Evolutionary conservation across 306 rosid species (phyloP), one percentile per base, ranked within the genome.

Genomic region (Lagenaria siceraria): DNA sequence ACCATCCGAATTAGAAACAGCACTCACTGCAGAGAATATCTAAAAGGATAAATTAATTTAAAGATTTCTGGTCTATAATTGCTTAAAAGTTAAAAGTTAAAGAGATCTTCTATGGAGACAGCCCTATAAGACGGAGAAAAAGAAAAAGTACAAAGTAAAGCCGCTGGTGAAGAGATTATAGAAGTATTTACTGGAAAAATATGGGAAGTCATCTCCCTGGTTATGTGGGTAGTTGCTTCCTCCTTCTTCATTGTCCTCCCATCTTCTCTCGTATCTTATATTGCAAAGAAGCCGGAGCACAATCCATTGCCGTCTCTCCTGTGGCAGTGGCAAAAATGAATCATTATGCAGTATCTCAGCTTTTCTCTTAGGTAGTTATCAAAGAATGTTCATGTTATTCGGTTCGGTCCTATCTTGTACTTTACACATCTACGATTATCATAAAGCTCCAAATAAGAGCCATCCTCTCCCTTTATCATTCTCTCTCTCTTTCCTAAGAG

Each of bases 271-370:
- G 87, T 91, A 96, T 96, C 81, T 90, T 90, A 87, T 84, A 91
- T 71, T 96, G 98, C 85, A 92, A 77, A 52, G 97, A 90, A 55
- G 85, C 97, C 2, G 99, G 96, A 29, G 99, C 99, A 74, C 99
- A 96, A 78, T 96, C 99, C 83, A 92, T 69, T 74, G 97, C 91
- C 0, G 98, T 92, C 86, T 96, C 99, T 79, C 99, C 99, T 96
- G 84, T 73, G 78, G 6, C 53, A 21, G 70, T 75, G 65, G 64
- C 79, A 79, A 77, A 52, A 77, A 56, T 22, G 10, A 60, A 31
- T 13, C 31, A 18, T 73, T 73, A 73, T 49, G 74, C 24, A 73
- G 4, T 6, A 29, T 60, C 55, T 42, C 36, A 69, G 19, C 75
- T 42, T 14, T 63, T 69, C 0, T 22, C 31, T 31, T 69, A 19